A percentile compares a stretch with the other conserved stretches of the same genome.
Evolutionary conservation across 2,329 filamentous ascomycete species (phyloP).

Genomic region (Cladosporium sp.): DNA sequence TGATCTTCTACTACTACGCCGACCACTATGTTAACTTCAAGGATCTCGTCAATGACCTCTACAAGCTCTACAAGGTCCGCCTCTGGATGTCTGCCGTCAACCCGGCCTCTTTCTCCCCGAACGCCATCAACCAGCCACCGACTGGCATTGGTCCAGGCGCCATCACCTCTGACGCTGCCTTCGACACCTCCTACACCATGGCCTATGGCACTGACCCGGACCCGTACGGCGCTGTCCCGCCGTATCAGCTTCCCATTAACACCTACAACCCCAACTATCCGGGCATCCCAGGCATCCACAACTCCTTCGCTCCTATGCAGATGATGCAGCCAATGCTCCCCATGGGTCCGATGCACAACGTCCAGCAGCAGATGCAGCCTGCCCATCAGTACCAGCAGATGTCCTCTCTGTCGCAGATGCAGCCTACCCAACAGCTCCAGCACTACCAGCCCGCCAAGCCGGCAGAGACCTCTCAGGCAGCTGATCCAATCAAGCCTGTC

Average conservation of each 20-base stretch:
- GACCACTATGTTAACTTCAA: conserved; percentile 99
- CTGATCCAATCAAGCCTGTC: too few relatives aligned
- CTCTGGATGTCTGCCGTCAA: conserved; percentile 99
- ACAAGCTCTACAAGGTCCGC: conserved; percentile 98
- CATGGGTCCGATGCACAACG: neutral
- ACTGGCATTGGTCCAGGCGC: conserved; percentile 35
- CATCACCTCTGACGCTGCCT: conserved; percentile 19
- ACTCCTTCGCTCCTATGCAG: conserved; percentile 24
- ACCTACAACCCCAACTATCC: conserved; percentile 32
- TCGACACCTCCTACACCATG: conserved; percentile 29
- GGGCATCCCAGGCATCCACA: conserved; percentile 28
- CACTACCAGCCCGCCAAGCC: neutral
- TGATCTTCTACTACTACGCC: conserved; percentile 99
- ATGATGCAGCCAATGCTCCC: neutral
- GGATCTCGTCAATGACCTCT: conserved; percentile 90
- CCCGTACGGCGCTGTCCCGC: conserved; percentile 31
- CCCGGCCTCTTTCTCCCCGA: conserved; percentile 72
- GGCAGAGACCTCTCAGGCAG: too few relatives aligned
- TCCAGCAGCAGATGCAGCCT: neutral
- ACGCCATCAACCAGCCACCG: conserved; percentile 32
- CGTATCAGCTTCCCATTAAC: conserved; percentile 29
- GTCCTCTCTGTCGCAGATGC: neutral
- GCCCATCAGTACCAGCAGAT: neutral
- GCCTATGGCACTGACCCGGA: conserved; percentile 30
- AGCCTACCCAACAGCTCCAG: conserved; percentile 1